Evolutionary conservation across 2,329 filamentous ascomycete genomes (phyloP), one percentile per base, ranked within the genome.

Genomic region (Dactylellina sp.): DNA sequence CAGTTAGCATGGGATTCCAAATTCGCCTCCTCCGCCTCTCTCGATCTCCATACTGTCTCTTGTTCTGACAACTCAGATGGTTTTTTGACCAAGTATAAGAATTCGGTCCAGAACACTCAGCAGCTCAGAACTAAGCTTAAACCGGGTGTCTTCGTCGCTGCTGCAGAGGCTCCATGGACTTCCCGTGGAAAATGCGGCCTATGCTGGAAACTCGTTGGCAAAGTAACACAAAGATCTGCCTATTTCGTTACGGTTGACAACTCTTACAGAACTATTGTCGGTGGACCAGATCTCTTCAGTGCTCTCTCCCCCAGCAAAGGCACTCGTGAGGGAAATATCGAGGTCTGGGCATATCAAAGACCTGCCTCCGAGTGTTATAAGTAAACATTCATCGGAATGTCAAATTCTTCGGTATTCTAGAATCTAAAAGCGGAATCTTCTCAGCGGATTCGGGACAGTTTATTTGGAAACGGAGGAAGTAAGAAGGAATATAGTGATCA

Each of bases 101-200:
- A 12, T 25, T 6, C 32, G 32, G 32, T 35, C 32, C 11, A 24
- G 24, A 50, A 28, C 46, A 50, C 46, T 12, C 46, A 50, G 16
- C 46, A 50, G 24, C 46, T 50, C 12, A 50, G 46, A 16, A 50
- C 46, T 11, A 11, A 50, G 4, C 46, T 50, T 5, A 16, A 50
- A 16, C 46, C 46, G 12, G 16, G 16, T 20, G 46, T 50, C 25
- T 24, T 28, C 22, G n/a, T 50, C 16, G 46, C 22, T 4, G 46
- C 46, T 50, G 24, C n/a, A 11, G 46, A 50, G 18, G 22, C 24
- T 5, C 20, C 20, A 50, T 50, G 46, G 46, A 11, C 11, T 7
- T 24, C 20, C 6, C 32, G 32, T 16, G 22, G 22, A 25, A 50
- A 50, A 16, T 50, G 46, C 20, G 46, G 46, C 14, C 46, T 22